Evolutionary conservation across 805 yeast genomes (phyloP).

Genomic region (Hanseniaspora osmophila): DNA sequence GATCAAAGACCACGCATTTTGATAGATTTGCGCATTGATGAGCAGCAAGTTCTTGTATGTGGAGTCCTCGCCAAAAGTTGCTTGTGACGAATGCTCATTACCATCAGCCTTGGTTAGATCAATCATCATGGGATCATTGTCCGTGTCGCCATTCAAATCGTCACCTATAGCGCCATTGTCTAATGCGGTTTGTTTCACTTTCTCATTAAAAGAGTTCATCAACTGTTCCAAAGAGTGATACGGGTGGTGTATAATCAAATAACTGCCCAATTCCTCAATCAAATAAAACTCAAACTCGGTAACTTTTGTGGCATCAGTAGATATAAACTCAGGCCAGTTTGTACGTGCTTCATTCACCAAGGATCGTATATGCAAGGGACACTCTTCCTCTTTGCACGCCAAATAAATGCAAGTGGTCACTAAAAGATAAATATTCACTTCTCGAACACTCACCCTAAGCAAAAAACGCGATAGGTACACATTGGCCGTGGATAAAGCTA

Average conservation of each 20-base stretch:
- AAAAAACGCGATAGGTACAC: constrained; percentile 70
- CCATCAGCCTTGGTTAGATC: not conserved
- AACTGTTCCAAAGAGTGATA: constrained; percentile 49
- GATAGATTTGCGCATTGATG: constrained; percentile 53
- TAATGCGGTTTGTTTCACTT: not conserved
- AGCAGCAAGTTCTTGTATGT: not conserved
- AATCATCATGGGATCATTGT: not conserved
- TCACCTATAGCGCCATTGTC: not conserved
- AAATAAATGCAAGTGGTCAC: constrained; percentile 78
- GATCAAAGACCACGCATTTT: constrained; percentile 76
- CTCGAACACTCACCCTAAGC: constrained; percentile 57
- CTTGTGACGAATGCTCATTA: not conserved
- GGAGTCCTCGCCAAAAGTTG: constrained; percentile 13
- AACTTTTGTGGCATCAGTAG: constrained; percentile 77
- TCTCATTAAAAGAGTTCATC: constrained; percentile 26
- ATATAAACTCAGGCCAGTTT: constrained; percentile 89
- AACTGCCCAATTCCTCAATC: constrained; percentile 73
- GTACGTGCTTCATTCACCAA: constrained; percentile 74
- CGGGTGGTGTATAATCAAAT: constrained; percentile 62
- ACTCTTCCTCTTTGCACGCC: constrained; percentile 89
- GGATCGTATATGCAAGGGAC: constrained; percentile 83
- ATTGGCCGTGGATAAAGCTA: constrained; percentile 81
- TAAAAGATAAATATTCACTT: constrained; percentile 66
- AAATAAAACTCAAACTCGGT: constrained; percentile 94
- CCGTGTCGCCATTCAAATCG: not conserved